Evolutionary conservation across 371 early-diverging fungal genomes (phyloP).

Genomic region (Dentiscutata heterogama): DNA sequence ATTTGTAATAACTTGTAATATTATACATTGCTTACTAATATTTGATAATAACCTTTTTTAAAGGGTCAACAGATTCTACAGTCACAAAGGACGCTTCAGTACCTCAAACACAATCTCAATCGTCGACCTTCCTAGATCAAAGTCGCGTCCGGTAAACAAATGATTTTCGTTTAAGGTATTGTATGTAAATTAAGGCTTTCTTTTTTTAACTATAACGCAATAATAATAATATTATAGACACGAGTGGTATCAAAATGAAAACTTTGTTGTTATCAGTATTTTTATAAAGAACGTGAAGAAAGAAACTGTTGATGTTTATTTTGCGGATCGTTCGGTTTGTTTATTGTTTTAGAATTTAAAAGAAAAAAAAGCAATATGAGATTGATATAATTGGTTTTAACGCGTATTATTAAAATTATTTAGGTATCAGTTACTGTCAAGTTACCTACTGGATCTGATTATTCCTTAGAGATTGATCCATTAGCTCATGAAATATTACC

Average conservation of each 20-base stretch:
- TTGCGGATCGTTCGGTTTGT: conserved; percentile 67
- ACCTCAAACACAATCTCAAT: neutral
- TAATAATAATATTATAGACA: conserved; percentile 68
- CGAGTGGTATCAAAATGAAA: conserved; percentile 98
- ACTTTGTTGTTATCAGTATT: conserved; percentile 84
- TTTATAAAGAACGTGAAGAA: conserved; percentile 89
- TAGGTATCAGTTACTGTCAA: conserved; percentile 82
- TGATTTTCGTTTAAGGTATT: neutral
- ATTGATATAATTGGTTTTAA: neutral
- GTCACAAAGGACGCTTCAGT: no score
- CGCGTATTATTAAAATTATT: neutral
- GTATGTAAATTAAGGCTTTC: neutral
- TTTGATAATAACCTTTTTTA: no score
- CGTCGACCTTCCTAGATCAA: conserved; percentile 15
- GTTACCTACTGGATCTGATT: conserved; percentile 81
- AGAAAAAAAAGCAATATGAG: neutral
- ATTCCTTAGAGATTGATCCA: conserved; percentile 85
- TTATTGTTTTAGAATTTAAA: neutral
- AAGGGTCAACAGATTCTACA: no score
- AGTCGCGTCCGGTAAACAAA: conserved; percentile 33
- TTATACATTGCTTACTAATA: no score
- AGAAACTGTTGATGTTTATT: conserved; percentile 73
- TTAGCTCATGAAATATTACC: conserved; percentile 82
- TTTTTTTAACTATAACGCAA: neutral
- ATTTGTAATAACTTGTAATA: no score